These are phyloP conservation scores for Arctium lappa DNA, from an alignment of 129 eudicot species.

Conservation along the genomic window DNA sequence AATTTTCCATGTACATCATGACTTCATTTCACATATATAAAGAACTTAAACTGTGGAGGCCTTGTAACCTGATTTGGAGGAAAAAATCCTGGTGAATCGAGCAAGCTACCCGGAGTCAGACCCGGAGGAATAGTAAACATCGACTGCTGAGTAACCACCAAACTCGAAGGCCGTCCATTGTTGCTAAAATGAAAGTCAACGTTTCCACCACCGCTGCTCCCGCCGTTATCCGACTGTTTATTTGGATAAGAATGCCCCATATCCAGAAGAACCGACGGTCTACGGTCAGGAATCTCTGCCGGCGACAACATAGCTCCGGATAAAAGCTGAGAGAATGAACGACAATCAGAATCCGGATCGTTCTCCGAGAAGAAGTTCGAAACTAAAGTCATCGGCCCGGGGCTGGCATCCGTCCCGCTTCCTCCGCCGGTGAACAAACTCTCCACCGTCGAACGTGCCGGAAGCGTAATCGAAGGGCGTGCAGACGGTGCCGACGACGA, in stretches of 20 bases:
- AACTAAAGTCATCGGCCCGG: constrained; percentile 86
- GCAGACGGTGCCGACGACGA: constrained; percentile 29
- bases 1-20: neutral
- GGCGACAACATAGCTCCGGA: constrained; percentile 73
- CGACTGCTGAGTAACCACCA: constrained; percentile 56
- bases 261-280: constrained; percentile 11
- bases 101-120: constrained; percentile 77
- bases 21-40: constrained; percentile 5
- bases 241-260: constrained; percentile 14
- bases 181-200: constrained; percentile 35
- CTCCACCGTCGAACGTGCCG: constrained; percentile 55
- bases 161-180: constrained; percentile 52
- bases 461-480: constrained; percentile 62
- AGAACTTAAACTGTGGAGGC: neutral
- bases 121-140: constrained; percentile 73
- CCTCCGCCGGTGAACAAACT: constrained; percentile 47
- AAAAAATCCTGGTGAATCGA: constrained; percentile 66
- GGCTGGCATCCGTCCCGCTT: constrained; percentile 47
- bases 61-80: constrained; percentile 47
- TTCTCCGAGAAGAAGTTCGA: constrained; percentile 71
- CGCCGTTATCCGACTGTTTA: constrained; percentile 3
- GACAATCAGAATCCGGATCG: constrained; percentile 69
- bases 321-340: constrained; percentile 85
- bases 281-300: constrained; percentile 19
- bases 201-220: constrained; percentile 22